These are phyloP conservation scores for Dothiorella sarmentorum DNA, from an alignment of 2,329 filamentous ascomycete genomes.

Conservation along the genomic window DNA sequence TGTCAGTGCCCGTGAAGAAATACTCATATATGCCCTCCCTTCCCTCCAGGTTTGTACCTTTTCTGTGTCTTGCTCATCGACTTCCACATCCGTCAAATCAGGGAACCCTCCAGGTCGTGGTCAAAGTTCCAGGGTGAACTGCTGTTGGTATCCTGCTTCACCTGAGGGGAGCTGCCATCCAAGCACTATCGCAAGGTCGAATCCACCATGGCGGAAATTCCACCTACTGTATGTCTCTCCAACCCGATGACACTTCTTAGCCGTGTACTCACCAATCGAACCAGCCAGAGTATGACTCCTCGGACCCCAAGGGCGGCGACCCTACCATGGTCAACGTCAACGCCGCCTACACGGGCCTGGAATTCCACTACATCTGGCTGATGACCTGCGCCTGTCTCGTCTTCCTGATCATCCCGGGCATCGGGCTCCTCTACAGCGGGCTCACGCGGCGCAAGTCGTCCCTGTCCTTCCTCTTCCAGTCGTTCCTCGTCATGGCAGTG, in stretches of 20 bases:
- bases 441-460: constrained; percentile 61
- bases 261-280: background rate
- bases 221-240: constrained; percentile 3
- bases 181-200: background rate
- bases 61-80: background rate
- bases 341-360: constrained; percentile 55
- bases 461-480: constrained; percentile 60
- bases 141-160: background rate
- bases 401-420: constrained; percentile 65
- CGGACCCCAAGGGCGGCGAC: constrained; percentile 53
- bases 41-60: background rate
- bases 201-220: constrained; percentile 12
- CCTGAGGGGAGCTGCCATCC: background rate
- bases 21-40: background rate
- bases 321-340: constrained; percentile 54
- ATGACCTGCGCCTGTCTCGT: constrained; percentile 59
- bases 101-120: background rate
- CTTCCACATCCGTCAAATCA: background rate
- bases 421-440: constrained; percentile 63
- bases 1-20: background rate
- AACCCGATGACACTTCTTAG: background rate
- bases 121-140: background rate
- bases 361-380: constrained; percentile 61
- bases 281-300: constrained; percentile 40
- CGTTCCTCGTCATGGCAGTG: constrained; percentile 56